Evolutionary conservation across 352 stramenopile species (phyloP).

Genomic region (Globisporangium cederbergense): DNA sequence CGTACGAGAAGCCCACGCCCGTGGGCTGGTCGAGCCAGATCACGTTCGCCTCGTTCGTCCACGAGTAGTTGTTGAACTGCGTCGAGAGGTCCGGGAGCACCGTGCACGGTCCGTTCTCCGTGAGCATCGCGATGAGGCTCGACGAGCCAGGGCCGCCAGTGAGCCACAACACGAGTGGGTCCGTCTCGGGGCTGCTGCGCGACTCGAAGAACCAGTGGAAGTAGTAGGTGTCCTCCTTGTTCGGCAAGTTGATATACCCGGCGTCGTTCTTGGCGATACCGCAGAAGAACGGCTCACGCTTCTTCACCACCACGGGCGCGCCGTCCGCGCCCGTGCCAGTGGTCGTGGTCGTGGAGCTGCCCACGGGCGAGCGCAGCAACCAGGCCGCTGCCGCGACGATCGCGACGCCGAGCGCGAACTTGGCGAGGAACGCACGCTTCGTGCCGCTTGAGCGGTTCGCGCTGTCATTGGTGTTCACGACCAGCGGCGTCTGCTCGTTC

Average conservation of each 20-base stretch:
- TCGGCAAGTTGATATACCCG: background rate
- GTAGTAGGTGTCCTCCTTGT: background rate
- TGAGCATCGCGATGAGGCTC: slow-evolving; percentile 38
- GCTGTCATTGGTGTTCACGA: background rate
- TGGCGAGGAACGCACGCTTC: slow-evolving; percentile 11
- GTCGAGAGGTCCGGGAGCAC: slow-evolving; percentile 32
- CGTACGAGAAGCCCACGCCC: slow-evolving; percentile 47
- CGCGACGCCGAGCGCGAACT: slow-evolving; percentile 9
- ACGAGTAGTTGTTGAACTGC: slow-evolving; percentile 41
- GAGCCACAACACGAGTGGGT: background rate
- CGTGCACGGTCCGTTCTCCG: slow-evolving; percentile 55
- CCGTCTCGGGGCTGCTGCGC: background rate
- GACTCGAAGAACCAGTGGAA: background rate
- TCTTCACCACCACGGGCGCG: background rate
- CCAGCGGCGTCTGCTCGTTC: slow-evolving; percentile 10
- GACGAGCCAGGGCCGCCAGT: slow-evolving; percentile 11
- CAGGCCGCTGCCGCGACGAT: slow-evolving; percentile 7
- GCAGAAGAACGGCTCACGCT: slow-evolving; percentile 18
- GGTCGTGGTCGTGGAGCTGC: background rate
- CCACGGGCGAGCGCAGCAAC: slow-evolving; percentile 10
- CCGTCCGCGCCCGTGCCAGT: background rate
- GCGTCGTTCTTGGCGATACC: background rate
- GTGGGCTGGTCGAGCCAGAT: slow-evolving; percentile 59
- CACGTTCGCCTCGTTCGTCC: slow-evolving; percentile 52
- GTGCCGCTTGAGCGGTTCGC: slow-evolving; percentile 6